Base-by-base conservation (phyloP, 148 eudicot genomes). In the Heliamphora exappendiculata region DNA sequence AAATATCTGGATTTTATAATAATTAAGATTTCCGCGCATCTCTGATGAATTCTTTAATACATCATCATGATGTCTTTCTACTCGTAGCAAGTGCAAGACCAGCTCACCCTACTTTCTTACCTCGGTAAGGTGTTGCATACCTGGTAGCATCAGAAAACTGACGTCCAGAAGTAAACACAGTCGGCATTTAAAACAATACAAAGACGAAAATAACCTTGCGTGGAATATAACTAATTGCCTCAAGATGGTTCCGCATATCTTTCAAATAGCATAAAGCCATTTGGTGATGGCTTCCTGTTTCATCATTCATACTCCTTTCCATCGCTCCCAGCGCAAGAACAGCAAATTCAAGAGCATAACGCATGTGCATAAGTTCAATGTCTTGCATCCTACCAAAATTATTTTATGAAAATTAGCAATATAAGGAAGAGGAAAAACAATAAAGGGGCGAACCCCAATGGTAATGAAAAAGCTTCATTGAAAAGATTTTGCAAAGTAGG, bases 311-410 rank as follows among this genome's bases (percentile, higher is more conserved):
- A 80, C 87, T 86, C 80, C 79, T 88, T 76, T 88, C 97, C 97
- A 95, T 95, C 42, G 91, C 84, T 82, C 88, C 99, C 73, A 95
- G 73, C 16, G 93, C 97, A 84, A 89, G 89, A 81, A 88, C 91
- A 80, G 94, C 88, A 85, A 83, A 89, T 75, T 93, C 99, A 75
- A 95, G 84, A 72, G 93, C 94, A 88, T 92, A 95, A 65, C 97
- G 94, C 99, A 95, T 91, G 82, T 89, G 96, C 89, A 95, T 85
- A 70, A 95, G 91, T 83, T 93, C 99, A 79, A 88, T 81, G 84
- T 95, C 99, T 83, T 91, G 91, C 86, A 91, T 86, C 91, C 99
- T 95, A 84, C 50, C 60, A 83, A 78, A 82, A 24, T 3, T 66
- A 64, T 75, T 31, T 69, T 59, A 71, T 44, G 13, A 62, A 44